A percentile compares a stretch with the other conserved stretches of the same genome.
Evolutionary conservation across 2,329 filamentous ascomycete species (phyloP).

Genomic region (Colletotrichum eremochloae): DNA sequence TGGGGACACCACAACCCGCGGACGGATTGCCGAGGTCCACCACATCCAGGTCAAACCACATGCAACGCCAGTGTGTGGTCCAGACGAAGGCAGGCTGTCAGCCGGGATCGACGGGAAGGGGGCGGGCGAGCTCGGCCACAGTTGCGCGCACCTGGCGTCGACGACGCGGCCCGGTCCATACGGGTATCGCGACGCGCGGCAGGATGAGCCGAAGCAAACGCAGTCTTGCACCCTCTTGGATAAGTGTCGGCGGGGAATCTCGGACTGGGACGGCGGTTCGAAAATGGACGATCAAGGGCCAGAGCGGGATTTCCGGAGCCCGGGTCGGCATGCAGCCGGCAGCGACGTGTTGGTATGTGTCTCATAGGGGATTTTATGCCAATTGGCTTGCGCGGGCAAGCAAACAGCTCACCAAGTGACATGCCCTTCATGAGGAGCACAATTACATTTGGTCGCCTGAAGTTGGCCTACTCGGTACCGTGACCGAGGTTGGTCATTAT

Average conservation of each 20-base stretch:
- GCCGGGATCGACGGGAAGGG: not conserved
- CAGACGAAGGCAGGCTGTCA: not conserved
- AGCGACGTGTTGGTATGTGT: not conserved
- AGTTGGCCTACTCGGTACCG: not conserved
- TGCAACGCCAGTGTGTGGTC: not conserved
- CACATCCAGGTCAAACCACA: not conserved
- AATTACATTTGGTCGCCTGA: not conserved
- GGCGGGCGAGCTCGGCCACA: not conserved
- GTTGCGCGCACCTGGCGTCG: not conserved
- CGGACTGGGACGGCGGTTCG: not conserved
- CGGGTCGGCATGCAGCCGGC: not conserved
- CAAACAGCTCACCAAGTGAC: not conserved
- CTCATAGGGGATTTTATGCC: too few species aligned
- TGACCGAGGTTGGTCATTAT: constrained; percentile 19
- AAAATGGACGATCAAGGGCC: not conserved
- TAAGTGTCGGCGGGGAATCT: not conserved
- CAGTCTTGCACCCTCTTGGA: not conserved
- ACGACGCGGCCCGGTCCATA: not conserved
- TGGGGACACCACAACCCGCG: too few species aligned
- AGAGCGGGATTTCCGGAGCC: not conserved
- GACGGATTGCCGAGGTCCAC: not conserved
- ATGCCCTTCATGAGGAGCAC: too few species aligned
- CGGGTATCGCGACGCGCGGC: not conserved
- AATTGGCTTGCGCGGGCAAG: not conserved
- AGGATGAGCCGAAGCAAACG: not conserved